Percentiles rank a stretch among this genome's conserved stretches.
Conservation (phyloP, 441 rosid species). For the Sinapis alba region DNA sequence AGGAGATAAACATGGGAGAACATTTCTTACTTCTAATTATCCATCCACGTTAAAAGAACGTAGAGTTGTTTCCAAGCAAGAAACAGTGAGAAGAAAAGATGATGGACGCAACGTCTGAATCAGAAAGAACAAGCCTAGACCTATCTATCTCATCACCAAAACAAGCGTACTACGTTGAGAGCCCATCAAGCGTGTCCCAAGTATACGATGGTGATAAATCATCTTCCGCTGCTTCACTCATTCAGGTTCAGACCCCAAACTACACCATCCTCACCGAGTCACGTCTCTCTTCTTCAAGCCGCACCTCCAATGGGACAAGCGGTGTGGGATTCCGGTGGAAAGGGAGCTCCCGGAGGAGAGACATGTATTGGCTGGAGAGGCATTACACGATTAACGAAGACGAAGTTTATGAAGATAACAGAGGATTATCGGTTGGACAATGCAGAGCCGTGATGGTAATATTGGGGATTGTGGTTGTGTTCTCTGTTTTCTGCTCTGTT, state of each 20-base stretch:
- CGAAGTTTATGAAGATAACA: slow-evolving; percentile 49
- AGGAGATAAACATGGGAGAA: slow-evolving; percentile 19
- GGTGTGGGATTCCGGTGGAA: slow-evolving; percentile 40
- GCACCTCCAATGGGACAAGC: slow-evolving; percentile 62
- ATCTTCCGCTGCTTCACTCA: slow-evolving; percentile 73
- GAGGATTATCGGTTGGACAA: slow-evolving; percentile 33
- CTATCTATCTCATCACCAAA: slow-evolving; percentile 87
- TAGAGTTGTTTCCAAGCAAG: not conserved
- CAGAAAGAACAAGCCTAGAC: slow-evolving; percentile 82
- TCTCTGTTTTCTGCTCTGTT: slow-evolving; percentile 84
- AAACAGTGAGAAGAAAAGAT: slow-evolving; percentile 11
- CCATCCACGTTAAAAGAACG: not conserved
- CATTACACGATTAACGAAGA: slow-evolving; percentile 69
- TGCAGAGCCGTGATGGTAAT: slow-evolving; percentile 67
- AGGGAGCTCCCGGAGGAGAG: slow-evolving; percentile 30
- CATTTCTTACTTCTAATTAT: slow-evolving; percentile 17
- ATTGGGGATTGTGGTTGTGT: slow-evolving; percentile 56
- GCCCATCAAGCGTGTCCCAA: slow-evolving; percentile 88
- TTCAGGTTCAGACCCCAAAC: slow-evolving; percentile 83
- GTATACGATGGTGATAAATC: slow-evolving; percentile 83
- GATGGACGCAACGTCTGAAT: slow-evolving; percentile 76
- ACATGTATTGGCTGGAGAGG: slow-evolving; percentile 74
- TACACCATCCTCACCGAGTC: slow-evolving; percentile 85
- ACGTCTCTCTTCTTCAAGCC: slow-evolving; percentile 82
- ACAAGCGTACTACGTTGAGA: slow-evolving; percentile 87